phyloP scores from a whole-genome alignment of 352 stramenopile species.

The Pythium scleroteichum region DNA sequence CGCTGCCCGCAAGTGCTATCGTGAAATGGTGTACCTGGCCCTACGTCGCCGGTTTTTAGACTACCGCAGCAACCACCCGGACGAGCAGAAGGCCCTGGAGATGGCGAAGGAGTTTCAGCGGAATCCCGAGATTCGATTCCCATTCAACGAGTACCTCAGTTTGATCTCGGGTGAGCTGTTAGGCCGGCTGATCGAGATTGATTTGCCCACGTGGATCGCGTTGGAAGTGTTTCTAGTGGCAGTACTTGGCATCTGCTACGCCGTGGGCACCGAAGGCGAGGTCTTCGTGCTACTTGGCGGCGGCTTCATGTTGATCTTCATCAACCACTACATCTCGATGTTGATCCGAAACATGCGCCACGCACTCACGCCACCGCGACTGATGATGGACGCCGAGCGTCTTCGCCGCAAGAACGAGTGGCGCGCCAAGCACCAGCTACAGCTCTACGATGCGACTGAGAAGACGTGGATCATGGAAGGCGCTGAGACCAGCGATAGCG shows the following conservation, averaged over 20 bases:
- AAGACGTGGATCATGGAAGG: slow-evolving; percentile 50
- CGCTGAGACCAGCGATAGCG: slow-evolving; percentile 24
- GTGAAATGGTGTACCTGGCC: slow-evolving; percentile 67
- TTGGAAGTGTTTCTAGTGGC: slow-evolving; percentile 47
- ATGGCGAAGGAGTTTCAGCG: slow-evolving; percentile 71
- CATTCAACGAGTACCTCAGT: slow-evolving; percentile 78
- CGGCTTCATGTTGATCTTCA: slow-evolving; percentile 41
- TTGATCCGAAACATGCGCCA: slow-evolving; percentile 51
- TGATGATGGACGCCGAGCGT: slow-evolving; percentile 62
- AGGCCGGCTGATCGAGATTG: slow-evolving; percentile 68
- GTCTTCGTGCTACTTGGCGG: slow-evolving; percentile 45
- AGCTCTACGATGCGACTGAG: slow-evolving; percentile 39
- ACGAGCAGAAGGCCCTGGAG: slow-evolving; percentile 35
- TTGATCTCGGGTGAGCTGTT: slow-evolving; percentile 79
- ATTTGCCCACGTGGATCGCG: slow-evolving; percentile 68
- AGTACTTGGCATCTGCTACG: slow-evolving; percentile 49
- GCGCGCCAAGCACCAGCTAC: slow-evolving; percentile 46
- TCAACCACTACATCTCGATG: slow-evolving; percentile 55
- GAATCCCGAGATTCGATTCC: slow-evolving; percentile 52
- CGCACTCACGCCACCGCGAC: slow-evolving; percentile 46
- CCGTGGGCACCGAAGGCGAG: slow-evolving; percentile 37
- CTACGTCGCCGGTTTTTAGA: slow-evolving; percentile 68
- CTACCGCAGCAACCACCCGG: slow-evolving; percentile 69
- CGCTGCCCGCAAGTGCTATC: slow-evolving; percentile 40
- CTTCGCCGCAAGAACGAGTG: slow-evolving; percentile 58